Conservation (phyloP, 2,329 filamentous ascomycete species). For the Diaporthe sp. region DNA sequence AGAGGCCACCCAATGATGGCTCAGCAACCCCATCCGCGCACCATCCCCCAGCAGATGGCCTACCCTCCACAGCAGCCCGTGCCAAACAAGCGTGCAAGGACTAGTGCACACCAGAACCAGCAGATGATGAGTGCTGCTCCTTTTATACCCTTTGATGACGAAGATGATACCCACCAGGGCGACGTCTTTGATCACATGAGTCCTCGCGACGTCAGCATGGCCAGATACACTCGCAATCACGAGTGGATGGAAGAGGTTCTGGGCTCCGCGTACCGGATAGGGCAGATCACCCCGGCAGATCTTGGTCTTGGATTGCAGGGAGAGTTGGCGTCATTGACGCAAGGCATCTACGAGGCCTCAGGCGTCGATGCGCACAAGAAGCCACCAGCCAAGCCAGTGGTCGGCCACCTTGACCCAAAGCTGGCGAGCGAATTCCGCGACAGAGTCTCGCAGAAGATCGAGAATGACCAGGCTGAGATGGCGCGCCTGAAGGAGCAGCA, state of each 20-base stretch:
- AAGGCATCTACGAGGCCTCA: slow-evolving; percentile 83
- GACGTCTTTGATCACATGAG: slow-evolving; percentile 93
- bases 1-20: slow-evolving; percentile 66
- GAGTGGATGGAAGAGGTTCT: slow-evolving; percentile 99
- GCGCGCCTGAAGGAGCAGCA: slow-evolving; percentile 87
- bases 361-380: slow-evolving; percentile 62
- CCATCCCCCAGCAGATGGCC: slow-evolving; percentile 72
- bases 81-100: slow-evolving; percentile 68
- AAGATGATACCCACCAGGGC: slow-evolving; percentile 88
- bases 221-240: slow-evolving; percentile 93
- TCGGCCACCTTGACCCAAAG: slow-evolving; percentile 78
- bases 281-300: slow-evolving; percentile 88
- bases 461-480: slow-evolving; percentile 83
- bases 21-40: slow-evolving; percentile 58
- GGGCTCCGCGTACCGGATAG: slow-evolving; percentile 88
- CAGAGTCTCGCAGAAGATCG: slow-evolving; percentile 79
- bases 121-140: slow-evolving; percentile 45
- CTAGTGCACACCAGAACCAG: slow-evolving; percentile 57
- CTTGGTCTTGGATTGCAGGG: slow-evolving; percentile 89
- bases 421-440: slow-evolving; percentile 88
- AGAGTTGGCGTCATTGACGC: slow-evolving; percentile 84
- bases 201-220: slow-evolving; percentile 88
- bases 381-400: slow-evolving; percentile 70
- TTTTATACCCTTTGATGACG: slow-evolving; percentile 76
- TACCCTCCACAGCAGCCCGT: slow-evolving; percentile 69